These are phyloP conservation scores for Hypoxylon sp. DNA, from an alignment of 2,329 filamentous ascomycete genomes.

Conservation along the genomic window DNA sequence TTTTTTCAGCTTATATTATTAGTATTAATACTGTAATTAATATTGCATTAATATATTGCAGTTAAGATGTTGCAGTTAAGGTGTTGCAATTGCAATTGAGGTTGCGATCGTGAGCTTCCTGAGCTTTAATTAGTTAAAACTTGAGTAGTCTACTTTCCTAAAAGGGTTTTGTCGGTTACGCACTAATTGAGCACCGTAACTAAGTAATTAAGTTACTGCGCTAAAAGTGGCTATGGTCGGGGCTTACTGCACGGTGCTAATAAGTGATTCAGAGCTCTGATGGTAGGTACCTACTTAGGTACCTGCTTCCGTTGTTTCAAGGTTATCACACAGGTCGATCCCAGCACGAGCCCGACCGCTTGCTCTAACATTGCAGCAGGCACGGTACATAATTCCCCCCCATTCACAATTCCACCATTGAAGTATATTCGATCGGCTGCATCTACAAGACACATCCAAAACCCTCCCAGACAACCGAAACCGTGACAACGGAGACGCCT, in stretches of 20 bases:
- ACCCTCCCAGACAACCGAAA: constrained; percentile 30
- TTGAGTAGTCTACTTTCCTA: too few relatives aligned
- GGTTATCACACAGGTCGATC: constrained; percentile 14
- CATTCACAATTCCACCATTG: constrained; percentile 40
- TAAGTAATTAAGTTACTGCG: constrained; percentile 1
- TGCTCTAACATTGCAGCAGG: constrained; percentile 28
- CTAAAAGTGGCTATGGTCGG: constrained; percentile 8
- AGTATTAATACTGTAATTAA: too few relatives aligned
- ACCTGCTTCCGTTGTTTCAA: constrained; percentile 17
- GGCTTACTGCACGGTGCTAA: constrained; percentile 6
- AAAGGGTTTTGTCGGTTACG: too few relatives aligned
- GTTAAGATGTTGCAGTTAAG: too few relatives aligned
- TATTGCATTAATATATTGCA: too few relatives aligned
- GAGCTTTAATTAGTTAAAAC: too few relatives aligned
- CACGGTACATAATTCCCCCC: constrained; percentile 39
- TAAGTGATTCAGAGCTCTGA: constrained; percentile 15
- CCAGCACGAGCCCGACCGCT: constrained; percentile 37
- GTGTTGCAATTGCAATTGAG: too few relatives aligned
- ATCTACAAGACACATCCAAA: constrained; percentile 38
- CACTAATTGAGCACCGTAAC: too few relatives aligned
- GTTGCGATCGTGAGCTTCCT: too few relatives aligned
- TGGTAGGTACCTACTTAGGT: constrained; percentile 16
- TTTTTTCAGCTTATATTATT: too few relatives aligned
- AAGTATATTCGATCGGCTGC: constrained; percentile 38
- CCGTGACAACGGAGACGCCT: constrained; percentile 25